Evolutionary conservation across 108 stramenopile genomes (phyloP).

Genomic region (Schizochytrium sp.): DNA sequence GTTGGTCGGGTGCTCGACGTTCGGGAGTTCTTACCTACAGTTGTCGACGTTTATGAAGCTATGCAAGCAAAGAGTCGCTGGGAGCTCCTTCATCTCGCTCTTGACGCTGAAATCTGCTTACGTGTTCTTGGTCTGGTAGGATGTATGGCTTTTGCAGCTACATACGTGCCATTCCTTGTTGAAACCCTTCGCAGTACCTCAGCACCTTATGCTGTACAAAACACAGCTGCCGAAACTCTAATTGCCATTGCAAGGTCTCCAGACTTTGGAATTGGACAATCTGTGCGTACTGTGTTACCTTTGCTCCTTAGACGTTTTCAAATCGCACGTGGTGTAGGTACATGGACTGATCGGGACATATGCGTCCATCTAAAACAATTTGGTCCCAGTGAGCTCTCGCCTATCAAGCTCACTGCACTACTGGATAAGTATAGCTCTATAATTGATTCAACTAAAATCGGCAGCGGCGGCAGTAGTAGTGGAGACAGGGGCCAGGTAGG

Average conservation of each 20-base stretch:
- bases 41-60: not conserved
- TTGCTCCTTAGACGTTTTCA: not conserved
- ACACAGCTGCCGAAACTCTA: not conserved
- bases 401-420: slow-evolving; percentile 22
- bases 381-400: not conserved
- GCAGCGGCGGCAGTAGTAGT: no score
- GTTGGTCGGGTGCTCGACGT: not conserved
- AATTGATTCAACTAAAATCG: not conserved
- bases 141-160: not conserved
- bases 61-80: slow-evolving; percentile 1
- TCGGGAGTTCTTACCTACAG: not conserved
- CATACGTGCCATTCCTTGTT: not conserved
- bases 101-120: not conserved
- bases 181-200: not conserved
- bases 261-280: not conserved
- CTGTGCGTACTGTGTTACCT: not conserved
- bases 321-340: not conserved
- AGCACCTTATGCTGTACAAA: not conserved
- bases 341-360: not conserved
- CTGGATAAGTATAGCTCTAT: slow-evolving; percentile 1
- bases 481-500: no score
- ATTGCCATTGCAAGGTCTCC: not conserved
- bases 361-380: not conserved
- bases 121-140: not conserved
- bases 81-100: not conserved